phyloP scores from a whole-genome alignment of 1,284 basidiomycete genomes.

The Volvariella volvacea region DNA sequence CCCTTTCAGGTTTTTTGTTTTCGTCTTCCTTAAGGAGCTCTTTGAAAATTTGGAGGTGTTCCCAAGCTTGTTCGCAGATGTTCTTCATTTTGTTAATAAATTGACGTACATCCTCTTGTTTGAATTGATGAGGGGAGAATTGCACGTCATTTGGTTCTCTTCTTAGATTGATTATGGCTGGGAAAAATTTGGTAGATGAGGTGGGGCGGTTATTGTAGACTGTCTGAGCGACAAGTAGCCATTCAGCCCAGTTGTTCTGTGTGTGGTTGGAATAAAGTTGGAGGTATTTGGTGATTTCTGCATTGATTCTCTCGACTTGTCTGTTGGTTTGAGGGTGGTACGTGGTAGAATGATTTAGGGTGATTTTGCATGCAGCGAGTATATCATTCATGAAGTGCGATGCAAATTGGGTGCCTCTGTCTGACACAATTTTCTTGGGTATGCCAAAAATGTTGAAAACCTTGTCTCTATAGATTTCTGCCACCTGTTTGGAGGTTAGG shows the following conservation, averaged over 20 bases:
- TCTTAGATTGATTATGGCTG: neutral
- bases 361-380: slow-evolving; percentile 15
- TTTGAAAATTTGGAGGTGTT: no score
- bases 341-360: slow-evolving; percentile 18
- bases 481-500: neutral
- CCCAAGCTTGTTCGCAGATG: no score
- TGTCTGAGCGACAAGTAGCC: slow-evolving; percentile 2
- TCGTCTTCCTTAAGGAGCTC: no score
- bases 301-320: slow-evolving; percentile 24
- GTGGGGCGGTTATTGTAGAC: slow-evolving; percentile 7
- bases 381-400: slow-evolving; percentile 17
- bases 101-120: no score
- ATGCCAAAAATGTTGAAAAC: slow-evolving; percentile 14
- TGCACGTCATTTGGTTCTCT: neutral
- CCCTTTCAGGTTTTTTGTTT: no score
- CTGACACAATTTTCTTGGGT: slow-evolving; percentile 18
- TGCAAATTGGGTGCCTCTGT: no score
- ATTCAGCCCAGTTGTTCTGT: slow-evolving; percentile 3
- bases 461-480: slow-evolving; percentile 13
- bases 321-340: slow-evolving; percentile 28
- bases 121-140: no score
- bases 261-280: neutral
- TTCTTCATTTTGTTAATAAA: no score
- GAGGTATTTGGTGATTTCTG: slow-evolving; percentile 23
- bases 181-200: neutral